Evolutionary conservation across 441 rosid genomes (phyloP).

Genomic region (Euphorbia schlechtendalii): DNA sequence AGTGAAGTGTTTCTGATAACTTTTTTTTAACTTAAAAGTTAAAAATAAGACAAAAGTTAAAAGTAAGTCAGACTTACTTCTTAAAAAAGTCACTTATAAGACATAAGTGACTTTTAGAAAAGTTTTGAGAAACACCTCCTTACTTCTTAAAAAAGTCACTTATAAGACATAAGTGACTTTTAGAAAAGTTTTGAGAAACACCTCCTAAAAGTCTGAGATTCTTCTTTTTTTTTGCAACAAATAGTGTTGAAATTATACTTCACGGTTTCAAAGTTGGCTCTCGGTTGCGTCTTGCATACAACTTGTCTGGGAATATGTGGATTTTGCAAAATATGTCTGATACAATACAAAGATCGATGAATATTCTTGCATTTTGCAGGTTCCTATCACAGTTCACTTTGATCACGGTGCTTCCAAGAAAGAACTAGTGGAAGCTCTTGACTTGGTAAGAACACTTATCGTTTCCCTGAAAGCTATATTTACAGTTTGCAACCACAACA

Average conservation of each 20-base stretch:
- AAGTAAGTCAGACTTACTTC: too few species aligned
- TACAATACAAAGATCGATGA: not conserved
- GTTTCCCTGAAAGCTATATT: conserved; percentile 1
- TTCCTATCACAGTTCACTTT: conserved; percentile 89
- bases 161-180: too few species aligned
- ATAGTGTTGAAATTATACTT: not conserved
- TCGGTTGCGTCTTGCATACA: not conserved
- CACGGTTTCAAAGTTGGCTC: not conserved
- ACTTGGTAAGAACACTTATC: conserved; percentile 43
- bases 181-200: too few species aligned
- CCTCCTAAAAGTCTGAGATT: not conserved
- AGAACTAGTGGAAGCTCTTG: conserved; percentile 74
- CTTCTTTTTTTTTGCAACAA: not conserved
- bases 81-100: too few species aligned
- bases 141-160: too few species aligned
- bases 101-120: too few species aligned
- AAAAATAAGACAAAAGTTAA: too few species aligned
- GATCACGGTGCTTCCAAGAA: conserved; percentile 89
- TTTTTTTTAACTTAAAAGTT: too few species aligned
- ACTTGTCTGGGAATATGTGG: not conserved
- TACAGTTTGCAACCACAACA: not conserved
- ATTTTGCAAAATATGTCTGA: not conserved
- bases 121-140: too few species aligned
- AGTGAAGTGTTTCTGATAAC: too few species aligned
- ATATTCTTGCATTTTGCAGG: conserved; percentile 43